Evolutionary conservation across 345 rosid species (phyloP).

Genomic region (Alliaria petiolata): DNA sequence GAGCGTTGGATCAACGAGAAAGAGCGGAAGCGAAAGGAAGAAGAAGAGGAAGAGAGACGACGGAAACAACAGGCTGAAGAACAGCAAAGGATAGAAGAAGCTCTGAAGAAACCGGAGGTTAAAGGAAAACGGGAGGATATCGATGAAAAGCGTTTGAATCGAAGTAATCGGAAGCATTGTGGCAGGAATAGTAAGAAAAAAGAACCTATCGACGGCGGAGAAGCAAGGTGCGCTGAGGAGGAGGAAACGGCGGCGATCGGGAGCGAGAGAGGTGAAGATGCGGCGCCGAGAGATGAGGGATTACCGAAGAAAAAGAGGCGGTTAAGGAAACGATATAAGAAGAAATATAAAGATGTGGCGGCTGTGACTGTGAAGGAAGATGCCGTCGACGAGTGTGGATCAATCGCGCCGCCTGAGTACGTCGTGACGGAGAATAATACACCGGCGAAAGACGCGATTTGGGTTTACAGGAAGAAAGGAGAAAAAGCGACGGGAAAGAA

Average conservation of each 20-base stretch:
- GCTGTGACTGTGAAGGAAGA: not conserved
- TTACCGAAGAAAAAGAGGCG: not conserved
- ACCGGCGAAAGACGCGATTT: slow-evolving; percentile 3
- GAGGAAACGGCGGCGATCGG: not conserved
- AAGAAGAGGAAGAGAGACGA: slow-evolving; percentile 9
- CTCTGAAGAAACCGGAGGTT: not conserved
- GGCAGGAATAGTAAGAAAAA: not conserved
- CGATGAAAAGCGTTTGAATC: not conserved
- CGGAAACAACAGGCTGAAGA: slow-evolving; percentile 4
- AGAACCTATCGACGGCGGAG: not conserved
- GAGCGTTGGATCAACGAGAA: slow-evolving; percentile 26
- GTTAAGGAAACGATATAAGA: slow-evolving; percentile 9
- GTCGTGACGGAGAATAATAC: not conserved
- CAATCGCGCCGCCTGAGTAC: slow-evolving; percentile 2
- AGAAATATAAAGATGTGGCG: not conserved
- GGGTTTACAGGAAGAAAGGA: not conserved
- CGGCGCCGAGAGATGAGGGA: not conserved
- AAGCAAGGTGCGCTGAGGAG: not conserved
- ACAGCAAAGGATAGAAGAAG: not conserved
- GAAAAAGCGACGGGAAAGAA: not conserved
- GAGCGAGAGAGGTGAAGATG: slow-evolving; percentile 1
- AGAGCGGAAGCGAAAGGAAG: slow-evolving; percentile 18
- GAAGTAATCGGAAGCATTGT: not conserved
- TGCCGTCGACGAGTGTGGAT: not conserved
- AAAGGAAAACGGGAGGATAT: not conserved